phyloP scores from a whole-genome alignment of 768 basidiomycete genomes.

The Suillus tomentosus region DNA sequence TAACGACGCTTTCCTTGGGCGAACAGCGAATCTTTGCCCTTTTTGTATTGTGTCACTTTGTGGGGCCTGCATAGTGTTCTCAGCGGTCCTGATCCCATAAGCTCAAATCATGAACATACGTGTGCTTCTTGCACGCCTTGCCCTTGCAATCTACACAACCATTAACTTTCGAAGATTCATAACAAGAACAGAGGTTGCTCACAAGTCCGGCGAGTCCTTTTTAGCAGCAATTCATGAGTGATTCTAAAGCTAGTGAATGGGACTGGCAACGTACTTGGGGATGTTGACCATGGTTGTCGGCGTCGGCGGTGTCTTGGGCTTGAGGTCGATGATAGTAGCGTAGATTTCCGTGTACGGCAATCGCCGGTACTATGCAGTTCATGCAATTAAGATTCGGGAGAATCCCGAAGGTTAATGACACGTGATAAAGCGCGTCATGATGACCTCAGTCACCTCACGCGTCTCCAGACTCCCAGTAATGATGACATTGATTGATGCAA shows the following conservation, averaged over 20 bases:
- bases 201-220: conserved; percentile 95
- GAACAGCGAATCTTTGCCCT: conserved; percentile 97
- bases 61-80: conserved; percentile 65
- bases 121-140: conserved; percentile 96
- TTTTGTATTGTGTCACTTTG: conserved; percentile 99
- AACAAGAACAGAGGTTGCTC: conserved; percentile 39
- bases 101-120: conserved; percentile 52
- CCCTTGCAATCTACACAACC: conserved; percentile 81
- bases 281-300: conserved; percentile 82
- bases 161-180: not conserved
- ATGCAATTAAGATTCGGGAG: conserved; percentile 17
- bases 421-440: not conserved
- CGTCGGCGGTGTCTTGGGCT: conserved; percentile 26
- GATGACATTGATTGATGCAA: not conserved
- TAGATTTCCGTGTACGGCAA: conserved; percentile 24
- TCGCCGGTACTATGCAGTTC: conserved; percentile 33
- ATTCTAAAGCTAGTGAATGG: not conserved
- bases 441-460: conserved; percentile 9
- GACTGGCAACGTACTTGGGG: conserved; percentile 71
- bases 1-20: conserved; percentile 99
- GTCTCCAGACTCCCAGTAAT: not conserved
- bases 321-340: conserved; percentile 14
- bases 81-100: not conserved
- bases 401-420: not conserved
- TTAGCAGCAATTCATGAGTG: conserved; percentile 19